phyloP scores from a whole-genome alignment of 305 asterid species.

The Solanum aculeatissimum region DNA sequence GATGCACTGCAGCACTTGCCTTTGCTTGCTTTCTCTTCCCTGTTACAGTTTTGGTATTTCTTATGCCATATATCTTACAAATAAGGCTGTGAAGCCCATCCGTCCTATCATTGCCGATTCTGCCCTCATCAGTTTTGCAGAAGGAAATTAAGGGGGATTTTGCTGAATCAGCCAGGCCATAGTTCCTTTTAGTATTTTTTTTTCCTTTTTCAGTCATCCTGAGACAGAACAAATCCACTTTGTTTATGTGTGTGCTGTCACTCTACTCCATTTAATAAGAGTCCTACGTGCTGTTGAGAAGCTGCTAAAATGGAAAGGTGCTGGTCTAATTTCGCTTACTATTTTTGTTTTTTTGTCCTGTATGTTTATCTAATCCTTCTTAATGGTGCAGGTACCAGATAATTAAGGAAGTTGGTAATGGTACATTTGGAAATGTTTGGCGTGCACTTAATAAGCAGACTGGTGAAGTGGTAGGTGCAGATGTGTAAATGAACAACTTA shows the following conservation, averaged over 20 bases:
- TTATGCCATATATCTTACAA: conserved; percentile 16
- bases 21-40: conserved; percentile 2
- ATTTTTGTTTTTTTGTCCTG: not conserved
- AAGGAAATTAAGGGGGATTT: conserved; percentile 35
- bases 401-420: conserved; percentile 91
- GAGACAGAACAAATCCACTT: conserved; percentile 5
- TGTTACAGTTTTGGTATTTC: conserved; percentile 11
- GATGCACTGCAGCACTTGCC: conserved; percentile 26
- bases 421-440: conserved; percentile 95
- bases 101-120: conserved; percentile 22
- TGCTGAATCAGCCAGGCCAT: conserved; percentile 37
- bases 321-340: not conserved
- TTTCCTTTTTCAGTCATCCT: conserved; percentile 13
- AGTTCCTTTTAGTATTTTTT: conserved; percentile 7
- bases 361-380: conserved; percentile 2
- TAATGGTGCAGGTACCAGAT: conserved; percentile 51
- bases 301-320: conserved; percentile 77
- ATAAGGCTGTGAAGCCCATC: conserved; percentile 42
- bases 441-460: conserved; percentile 73
- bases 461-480: conserved; percentile 81
- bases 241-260: conserved; percentile 9
- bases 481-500: not conserved
- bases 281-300: conserved; percentile 27
- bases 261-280: conserved; percentile 19
- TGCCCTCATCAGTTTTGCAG: conserved; percentile 15